phyloP scores from a whole-genome alignment of 495 filamentous ascomycete genomes.

The Penicillium cinerascens region DNA sequence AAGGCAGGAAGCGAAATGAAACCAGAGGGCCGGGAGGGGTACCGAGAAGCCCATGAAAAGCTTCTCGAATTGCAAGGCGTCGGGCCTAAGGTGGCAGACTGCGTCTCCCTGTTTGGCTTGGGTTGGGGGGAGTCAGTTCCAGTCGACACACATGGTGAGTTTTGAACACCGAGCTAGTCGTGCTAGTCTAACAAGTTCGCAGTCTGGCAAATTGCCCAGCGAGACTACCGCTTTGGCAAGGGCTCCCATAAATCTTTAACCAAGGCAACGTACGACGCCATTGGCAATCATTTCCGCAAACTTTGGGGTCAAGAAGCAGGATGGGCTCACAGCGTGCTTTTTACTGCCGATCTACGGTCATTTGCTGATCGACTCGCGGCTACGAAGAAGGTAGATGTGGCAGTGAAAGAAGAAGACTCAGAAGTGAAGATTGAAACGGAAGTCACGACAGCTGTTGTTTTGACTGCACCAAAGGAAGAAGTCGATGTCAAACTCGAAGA shows the following conservation, averaged over 20 bases:
- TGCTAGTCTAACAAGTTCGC: slow-evolving; percentile 6
- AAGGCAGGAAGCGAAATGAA: slow-evolving; percentile 47
- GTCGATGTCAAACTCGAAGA: slow-evolving; percentile 27
- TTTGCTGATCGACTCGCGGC: slow-evolving; percentile 66
- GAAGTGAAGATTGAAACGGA: slow-evolving; percentile 27
- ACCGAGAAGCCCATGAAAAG: slow-evolving; percentile 76
- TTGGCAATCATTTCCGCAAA: slow-evolving; percentile 84
- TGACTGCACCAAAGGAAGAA: slow-evolving; percentile 23
- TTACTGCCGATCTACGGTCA: slow-evolving; percentile 85
- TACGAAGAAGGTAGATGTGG: slow-evolving; percentile 42
- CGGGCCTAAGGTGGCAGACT: slow-evolving; percentile 95
- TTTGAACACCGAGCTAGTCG: neutral
- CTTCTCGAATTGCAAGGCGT: slow-evolving; percentile 79
- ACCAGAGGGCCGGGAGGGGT: slow-evolving; percentile 61
- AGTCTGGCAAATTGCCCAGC: slow-evolving; percentile 97
- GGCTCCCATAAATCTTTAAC: slow-evolving; percentile 80
- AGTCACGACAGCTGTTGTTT: slow-evolving; percentile 24
- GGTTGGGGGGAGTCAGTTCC: slow-evolving; percentile 96
- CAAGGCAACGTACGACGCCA: slow-evolving; percentile 81
- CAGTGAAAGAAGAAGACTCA: slow-evolving; percentile 25
- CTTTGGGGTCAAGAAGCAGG: slow-evolving; percentile 94
- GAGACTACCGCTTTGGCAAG: slow-evolving; percentile 91
- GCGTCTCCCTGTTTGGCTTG: slow-evolving; percentile 92
- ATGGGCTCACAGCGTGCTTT: slow-evolving; percentile 96
- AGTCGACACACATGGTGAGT: slow-evolving; percentile 85